Conservation (phyloP, 2,329 filamentous ascomycete genomes). For the Neonectria faginata region DNA sequence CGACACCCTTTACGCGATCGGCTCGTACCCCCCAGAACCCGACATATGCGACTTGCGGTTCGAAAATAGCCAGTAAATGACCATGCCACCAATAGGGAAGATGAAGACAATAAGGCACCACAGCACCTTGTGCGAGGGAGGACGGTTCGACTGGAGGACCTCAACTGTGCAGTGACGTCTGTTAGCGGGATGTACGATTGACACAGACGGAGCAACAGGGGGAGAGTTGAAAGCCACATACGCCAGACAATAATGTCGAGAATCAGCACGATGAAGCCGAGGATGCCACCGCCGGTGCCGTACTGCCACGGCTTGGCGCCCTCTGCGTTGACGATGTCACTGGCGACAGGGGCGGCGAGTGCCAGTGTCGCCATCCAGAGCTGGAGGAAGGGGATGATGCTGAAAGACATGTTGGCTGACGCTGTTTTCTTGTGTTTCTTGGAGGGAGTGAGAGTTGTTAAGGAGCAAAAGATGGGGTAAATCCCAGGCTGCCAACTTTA, state of each 20-base stretch:
- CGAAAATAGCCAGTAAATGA: conserved; percentile 74
- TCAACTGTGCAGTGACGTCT: conserved; percentile 60
- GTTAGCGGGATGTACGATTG: conserved; percentile 17
- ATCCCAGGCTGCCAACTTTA: background rate
- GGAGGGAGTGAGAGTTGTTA: background rate
- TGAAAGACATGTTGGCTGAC: background rate
- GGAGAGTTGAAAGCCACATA: conserved; percentile 51
- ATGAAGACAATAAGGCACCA: conserved; percentile 74
- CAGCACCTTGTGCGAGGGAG: conserved; percentile 67
- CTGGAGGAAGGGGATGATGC: conserved; percentile 35
- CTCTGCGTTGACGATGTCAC: conserved; percentile 48
- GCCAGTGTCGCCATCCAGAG: conserved; percentile 62
- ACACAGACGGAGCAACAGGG: conserved; percentile 20
- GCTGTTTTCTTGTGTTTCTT: background rate
- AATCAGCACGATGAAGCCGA: conserved; percentile 71
- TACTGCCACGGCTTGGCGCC: conserved; percentile 65
- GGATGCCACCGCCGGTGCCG: conserved; percentile 70
- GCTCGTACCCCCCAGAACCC: conserved; percentile 66
- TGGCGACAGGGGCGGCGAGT: conserved; percentile 57
- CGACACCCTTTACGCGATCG: conserved; percentile 53
- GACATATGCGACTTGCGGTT: conserved; percentile 68
- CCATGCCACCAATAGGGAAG: conserved; percentile 71
- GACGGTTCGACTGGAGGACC: conserved; percentile 72
- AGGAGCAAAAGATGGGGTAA: background rate
- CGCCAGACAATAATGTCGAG: conserved; percentile 73